phyloP scores from a whole-genome alignment of 2,329 filamentous ascomycete genomes.

The Lachnellula subtilissima region DNA sequence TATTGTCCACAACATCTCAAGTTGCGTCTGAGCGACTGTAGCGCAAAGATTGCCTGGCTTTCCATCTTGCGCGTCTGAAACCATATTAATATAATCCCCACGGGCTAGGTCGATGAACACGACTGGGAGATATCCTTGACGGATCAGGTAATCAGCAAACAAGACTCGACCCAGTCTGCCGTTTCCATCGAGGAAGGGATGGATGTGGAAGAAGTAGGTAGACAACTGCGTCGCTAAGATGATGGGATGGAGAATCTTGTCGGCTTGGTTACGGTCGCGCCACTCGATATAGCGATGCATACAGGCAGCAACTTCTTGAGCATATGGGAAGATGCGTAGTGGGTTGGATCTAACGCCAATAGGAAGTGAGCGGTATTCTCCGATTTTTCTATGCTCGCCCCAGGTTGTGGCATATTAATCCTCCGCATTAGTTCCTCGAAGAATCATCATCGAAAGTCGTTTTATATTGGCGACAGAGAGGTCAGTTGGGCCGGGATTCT shows the following conservation, averaged over 20 bases:
- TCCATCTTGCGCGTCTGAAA: conserved; percentile 14
- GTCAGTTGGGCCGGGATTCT: not conserved
- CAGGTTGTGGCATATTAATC: conserved; percentile 10
- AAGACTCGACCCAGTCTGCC: conserved; percentile 20
- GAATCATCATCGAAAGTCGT: conserved; percentile 7
- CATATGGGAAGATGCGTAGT: conserved; percentile 23
- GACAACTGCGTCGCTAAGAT: conserved; percentile 7
- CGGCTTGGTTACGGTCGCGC: conserved; percentile 9
- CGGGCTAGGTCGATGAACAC: conserved; percentile 14
- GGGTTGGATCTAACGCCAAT: conserved; percentile 18
- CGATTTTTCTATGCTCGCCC: conserved; percentile 11
- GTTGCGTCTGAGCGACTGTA: not conserved
- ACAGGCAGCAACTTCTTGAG: conserved; percentile 18
- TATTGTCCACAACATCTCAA: conserved; percentile 6
- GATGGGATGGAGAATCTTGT: conserved; percentile 19
- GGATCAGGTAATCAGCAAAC: conserved; percentile 24
- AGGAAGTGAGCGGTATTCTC: conserved; percentile 18
- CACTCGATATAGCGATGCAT: conserved; percentile 18
- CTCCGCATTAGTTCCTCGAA: conserved; percentile 15
- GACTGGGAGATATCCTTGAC: conserved; percentile 22
- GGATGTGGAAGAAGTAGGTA: conserved; percentile 5
- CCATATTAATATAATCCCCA: conserved; percentile 21
- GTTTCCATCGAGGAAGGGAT: conserved; percentile 26
- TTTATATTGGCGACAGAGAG: conserved; percentile 12
- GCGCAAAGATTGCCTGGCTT: conserved; percentile 10